phyloP scores from a whole-genome alignment of 352 stramenopile genomes.

The Globisporangium heterothallicum region DNA sequence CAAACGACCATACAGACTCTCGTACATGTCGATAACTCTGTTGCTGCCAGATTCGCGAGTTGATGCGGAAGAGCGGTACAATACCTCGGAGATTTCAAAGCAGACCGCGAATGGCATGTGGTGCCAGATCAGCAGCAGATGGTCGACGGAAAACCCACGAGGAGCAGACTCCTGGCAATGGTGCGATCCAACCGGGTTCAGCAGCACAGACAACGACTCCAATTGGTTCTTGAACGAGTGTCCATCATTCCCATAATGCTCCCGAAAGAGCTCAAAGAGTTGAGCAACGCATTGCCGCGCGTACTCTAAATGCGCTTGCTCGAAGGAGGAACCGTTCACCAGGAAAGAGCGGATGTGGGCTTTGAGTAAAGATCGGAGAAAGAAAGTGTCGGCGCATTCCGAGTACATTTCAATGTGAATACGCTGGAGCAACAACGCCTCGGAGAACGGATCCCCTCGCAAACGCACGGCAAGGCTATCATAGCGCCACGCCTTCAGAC shows the following conservation, averaged over 20 bases:
- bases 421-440: constrained; percentile 53
- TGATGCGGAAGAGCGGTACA: constrained; percentile 30
- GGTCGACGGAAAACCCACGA: constrained; percentile 6
- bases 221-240: neutral
- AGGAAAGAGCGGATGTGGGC: constrained; percentile 48
- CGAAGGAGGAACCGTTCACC: constrained; percentile 14
- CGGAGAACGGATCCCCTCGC: constrained; percentile 36
- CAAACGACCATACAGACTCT: constrained; percentile 50
- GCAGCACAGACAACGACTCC: constrained; percentile 1
- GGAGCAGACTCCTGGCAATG: too few species aligned
- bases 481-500: constrained; percentile 45
- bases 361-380: constrained; percentile 39
- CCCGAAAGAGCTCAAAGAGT: constrained; percentile 33
- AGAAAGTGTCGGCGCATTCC: constrained; percentile 45
- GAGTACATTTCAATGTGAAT: constrained; percentile 38
- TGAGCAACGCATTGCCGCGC: constrained; percentile 20
- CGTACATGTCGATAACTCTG: constrained; percentile 37
- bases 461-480: constrained; percentile 36
- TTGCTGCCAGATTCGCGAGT: constrained; percentile 5
- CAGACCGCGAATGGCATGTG: constrained; percentile 53
- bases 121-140: constrained; percentile 49
- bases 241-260: constrained; percentile 14
- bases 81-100: constrained; percentile 56
- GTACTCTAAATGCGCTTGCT: constrained; percentile 32
- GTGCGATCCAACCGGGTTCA: neutral